Percentiles rank a stretch among this genome's conserved stretches.
Evolutionary conservation across 2,329 filamentous ascomycete species (phyloP).

Genomic region (Paracorniculantispora psalliotae): DNA sequence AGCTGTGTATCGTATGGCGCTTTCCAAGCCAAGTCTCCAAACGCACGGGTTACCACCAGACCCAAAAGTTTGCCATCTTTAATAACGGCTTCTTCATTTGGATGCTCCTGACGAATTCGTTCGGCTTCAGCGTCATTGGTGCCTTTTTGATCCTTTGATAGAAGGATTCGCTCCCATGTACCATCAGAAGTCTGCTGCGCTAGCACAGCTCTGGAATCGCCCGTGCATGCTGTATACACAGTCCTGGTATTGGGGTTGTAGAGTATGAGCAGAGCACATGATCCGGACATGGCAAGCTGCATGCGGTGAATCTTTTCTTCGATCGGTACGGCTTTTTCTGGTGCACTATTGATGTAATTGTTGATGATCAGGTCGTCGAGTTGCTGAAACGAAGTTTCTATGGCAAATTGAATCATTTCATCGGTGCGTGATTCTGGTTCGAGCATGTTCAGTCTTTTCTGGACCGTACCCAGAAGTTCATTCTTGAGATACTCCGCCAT

Average conservation of each 20-base stretch:
- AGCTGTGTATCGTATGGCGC: slow-evolving; percentile 42
- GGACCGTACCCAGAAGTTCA: slow-evolving; percentile 27
- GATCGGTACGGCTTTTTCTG: slow-evolving; percentile 17
- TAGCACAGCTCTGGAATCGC: slow-evolving; percentile 57
- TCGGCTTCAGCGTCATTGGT: slow-evolving; percentile 49
- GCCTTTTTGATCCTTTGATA: slow-evolving; percentile 58
- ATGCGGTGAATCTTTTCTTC: slow-evolving; percentile 17
- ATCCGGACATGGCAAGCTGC: slow-evolving; percentile 35
- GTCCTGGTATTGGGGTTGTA: slow-evolving; percentile 46
- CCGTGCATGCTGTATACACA: slow-evolving; percentile 56
- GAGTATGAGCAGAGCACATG: slow-evolving; percentile 54
- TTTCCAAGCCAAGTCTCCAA: slow-evolving; percentile 61
- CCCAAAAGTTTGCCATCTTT: slow-evolving; percentile 54
- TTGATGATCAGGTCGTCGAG: slow-evolving; percentile 48
- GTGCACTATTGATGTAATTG: slow-evolving; percentile 15
- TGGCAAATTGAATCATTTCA: neutral
- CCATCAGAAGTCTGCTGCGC: slow-evolving; percentile 37
- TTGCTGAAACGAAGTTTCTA: slow-evolving; percentile 24
- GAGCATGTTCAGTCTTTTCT: slow-evolving; percentile 8
- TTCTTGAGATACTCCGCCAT: slow-evolving; percentile 26
- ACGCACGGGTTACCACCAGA: slow-evolving; percentile 51
- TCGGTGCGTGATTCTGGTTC: neutral
- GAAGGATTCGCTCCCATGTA: slow-evolving; percentile 41
- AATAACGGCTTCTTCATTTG: slow-evolving; percentile 46
- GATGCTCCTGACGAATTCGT: slow-evolving; percentile 49